Conservation (phyloP, 2,329 filamentous ascomycete genomes). For the Xylariaceae sp. region DNA sequence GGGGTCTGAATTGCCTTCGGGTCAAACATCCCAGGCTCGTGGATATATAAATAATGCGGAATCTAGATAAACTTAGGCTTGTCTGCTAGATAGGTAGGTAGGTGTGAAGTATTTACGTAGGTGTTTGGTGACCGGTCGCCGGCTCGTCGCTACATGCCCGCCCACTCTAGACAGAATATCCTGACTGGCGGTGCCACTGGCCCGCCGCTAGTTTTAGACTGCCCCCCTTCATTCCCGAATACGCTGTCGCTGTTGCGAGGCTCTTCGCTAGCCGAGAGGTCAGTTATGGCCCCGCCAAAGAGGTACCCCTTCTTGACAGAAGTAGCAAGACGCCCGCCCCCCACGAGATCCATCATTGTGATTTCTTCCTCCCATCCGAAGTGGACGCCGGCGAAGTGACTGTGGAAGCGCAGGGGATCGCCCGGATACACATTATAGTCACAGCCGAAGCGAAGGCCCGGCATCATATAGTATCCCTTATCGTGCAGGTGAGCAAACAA, state of each 20-base stretch:
- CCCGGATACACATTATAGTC: slow-evolving; percentile 94
- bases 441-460: slow-evolving; percentile 89
- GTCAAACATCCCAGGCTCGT: no score
- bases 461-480: slow-evolving; percentile 80
- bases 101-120: no score
- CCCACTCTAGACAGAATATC: slow-evolving; percentile 28
- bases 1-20: no score
- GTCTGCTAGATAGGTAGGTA: no score
- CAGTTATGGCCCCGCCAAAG: slow-evolving; percentile 58
- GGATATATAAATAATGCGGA: no score
- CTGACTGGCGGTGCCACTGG: slow-evolving; percentile 18
- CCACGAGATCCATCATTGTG: slow-evolving; percentile 77
- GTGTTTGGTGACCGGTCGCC: no score
- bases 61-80: background rate
- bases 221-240: background rate
- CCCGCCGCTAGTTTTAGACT: background rate
- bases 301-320: slow-evolving; percentile 95
- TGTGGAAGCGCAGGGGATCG: slow-evolving; percentile 90
- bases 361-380: slow-evolving; percentile 86
- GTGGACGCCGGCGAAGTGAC: slow-evolving; percentile 84
- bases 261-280: background rate
- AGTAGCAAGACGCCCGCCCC: slow-evolving; percentile 81
- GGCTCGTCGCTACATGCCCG: slow-evolving; percentile 24
- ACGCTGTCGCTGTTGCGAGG: background rate
- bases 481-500: slow-evolving; percentile 77